Percentiles rank a stretch among this genome's conserved stretches.
Conservation (phyloP, 1,139 yeast genomes). For the Candida glucosophila region DNA sequence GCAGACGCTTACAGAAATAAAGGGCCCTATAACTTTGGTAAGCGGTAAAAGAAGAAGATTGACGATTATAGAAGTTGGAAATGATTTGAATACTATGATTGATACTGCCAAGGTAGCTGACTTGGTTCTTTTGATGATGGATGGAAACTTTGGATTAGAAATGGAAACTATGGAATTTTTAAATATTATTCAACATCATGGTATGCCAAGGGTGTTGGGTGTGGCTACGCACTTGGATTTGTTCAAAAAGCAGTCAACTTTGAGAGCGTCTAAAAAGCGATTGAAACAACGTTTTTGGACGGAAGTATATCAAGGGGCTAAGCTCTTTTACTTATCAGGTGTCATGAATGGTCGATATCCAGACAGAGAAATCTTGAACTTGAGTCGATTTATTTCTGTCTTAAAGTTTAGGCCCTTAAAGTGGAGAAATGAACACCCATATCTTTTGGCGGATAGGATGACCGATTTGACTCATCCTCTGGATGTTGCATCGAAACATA, state of each 20-base stretch:
- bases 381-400: constrained; percentile 87
- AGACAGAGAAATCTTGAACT: constrained; percentile 86
- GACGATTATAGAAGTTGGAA: constrained; percentile 87
- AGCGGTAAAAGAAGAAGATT: constrained; percentile 90
- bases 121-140: constrained; percentile 77
- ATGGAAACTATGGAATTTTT: constrained; percentile 99
- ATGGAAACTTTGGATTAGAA: constrained; percentile 96
- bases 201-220: constrained; percentile 96
- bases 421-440: constrained; percentile 99
- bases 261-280: constrained; percentile 86
- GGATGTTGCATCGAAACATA: constrained; percentile 64
- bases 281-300: constrained; percentile 97
- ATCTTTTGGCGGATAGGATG: constrained; percentile 80
- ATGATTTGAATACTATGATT: constrained; percentile 91
- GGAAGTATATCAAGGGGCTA: constrained; percentile 97
- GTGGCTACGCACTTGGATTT: constrained; percentile 93
- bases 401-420: constrained; percentile 97
- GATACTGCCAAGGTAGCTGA: constrained; percentile 96
- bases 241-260: constrained; percentile 81
- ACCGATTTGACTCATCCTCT: constrained; percentile 97
- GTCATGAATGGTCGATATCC: constrained; percentile 97
- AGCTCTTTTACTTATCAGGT: constrained; percentile 87
- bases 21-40: constrained; percentile 97
- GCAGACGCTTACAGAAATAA: constrained; percentile 73
- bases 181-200: constrained; percentile 94